Conservation (phyloP, 2,329 filamentous ascomycete genomes). For the Fusarium odoratissimum region DNA sequence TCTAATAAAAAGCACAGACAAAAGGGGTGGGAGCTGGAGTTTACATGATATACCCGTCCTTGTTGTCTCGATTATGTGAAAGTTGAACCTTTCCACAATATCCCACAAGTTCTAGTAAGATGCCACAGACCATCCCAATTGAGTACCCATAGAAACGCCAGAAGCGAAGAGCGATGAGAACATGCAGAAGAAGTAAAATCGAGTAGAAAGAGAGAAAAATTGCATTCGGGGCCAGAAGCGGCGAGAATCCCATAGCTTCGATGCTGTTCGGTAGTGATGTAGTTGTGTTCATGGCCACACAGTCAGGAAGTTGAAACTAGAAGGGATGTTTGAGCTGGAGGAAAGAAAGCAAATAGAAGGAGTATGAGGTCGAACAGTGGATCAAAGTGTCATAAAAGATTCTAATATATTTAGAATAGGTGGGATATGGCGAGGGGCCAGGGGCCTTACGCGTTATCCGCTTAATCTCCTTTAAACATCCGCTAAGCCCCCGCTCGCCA, state of each 20-base stretch:
- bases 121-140: neutral
- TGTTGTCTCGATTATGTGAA: neutral
- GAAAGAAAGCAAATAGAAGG: neutral
- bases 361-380: fast-evolving
- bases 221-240: neutral
- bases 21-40: neutral
- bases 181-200: neutral
- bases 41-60: neutral
- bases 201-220: neutral
- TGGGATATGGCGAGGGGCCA: neutral
- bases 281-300: neutral
- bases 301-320: fast-evolving
- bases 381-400: fast-evolving
- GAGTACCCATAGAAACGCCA: neutral
- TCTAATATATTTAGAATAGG: neutral
- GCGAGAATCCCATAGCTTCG: neutral
- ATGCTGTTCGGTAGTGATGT: neutral
- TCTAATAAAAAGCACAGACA: fast-evolving
- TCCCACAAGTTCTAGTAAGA: neutral
- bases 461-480: no score
- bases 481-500: no score
- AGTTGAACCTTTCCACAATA: neutral
- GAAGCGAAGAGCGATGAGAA: neutral
- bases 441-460: neutral
- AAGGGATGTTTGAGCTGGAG: neutral